Evolutionary conservation across 306 rosid species (phyloP).

Genomic region (Casuarina equisetifolia): DNA sequence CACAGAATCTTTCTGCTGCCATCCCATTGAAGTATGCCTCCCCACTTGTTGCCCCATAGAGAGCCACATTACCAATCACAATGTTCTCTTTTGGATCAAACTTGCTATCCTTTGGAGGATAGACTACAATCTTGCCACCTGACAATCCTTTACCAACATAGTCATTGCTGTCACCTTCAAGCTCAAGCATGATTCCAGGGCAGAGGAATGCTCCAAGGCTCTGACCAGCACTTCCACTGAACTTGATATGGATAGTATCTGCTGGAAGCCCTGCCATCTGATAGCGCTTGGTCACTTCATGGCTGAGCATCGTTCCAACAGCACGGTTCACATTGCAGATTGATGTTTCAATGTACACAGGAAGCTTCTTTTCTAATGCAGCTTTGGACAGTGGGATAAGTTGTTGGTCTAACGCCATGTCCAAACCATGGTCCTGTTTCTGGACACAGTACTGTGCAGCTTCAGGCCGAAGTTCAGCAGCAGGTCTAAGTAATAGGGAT

Average conservation of each 20-base stretch:
- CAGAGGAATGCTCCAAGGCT: slow-evolving; percentile 99
- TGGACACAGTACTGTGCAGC: slow-evolving; percentile 93
- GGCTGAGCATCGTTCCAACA: slow-evolving; percentile 99
- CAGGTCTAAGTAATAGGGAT: slow-evolving; percentile 84
- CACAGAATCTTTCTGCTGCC: slow-evolving; percentile 99
- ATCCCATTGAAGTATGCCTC: slow-evolving; percentile 98
- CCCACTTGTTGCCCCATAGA: slow-evolving; percentile 91
- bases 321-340: slow-evolving; percentile 82
- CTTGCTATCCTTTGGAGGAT: slow-evolving; percentile 80
- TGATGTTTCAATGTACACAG: slow-evolving; percentile 81
- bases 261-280: slow-evolving; percentile 83
- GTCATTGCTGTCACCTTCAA: slow-evolving; percentile 98
- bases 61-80: slow-evolving; percentile 92
- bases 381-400: slow-evolving; percentile 66
- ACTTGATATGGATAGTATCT: slow-evolving; percentile 82
- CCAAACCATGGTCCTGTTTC: slow-evolving; percentile 94
- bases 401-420: slow-evolving; percentile 85
- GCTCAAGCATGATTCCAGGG: slow-evolving; percentile 89
- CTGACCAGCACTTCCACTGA: slow-evolving; percentile 94
- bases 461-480: slow-evolving; percentile 87
- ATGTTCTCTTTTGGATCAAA: slow-evolving; percentile 94
- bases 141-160: slow-evolving; percentile 97
- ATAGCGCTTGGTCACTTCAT: slow-evolving; percentile 88
- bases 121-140: slow-evolving; percentile 89
- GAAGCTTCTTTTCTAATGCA: slow-evolving; percentile 85